Conservation (phyloP, 2,329 filamentous ascomycete genomes). For the Claviceps sp. region DNA sequence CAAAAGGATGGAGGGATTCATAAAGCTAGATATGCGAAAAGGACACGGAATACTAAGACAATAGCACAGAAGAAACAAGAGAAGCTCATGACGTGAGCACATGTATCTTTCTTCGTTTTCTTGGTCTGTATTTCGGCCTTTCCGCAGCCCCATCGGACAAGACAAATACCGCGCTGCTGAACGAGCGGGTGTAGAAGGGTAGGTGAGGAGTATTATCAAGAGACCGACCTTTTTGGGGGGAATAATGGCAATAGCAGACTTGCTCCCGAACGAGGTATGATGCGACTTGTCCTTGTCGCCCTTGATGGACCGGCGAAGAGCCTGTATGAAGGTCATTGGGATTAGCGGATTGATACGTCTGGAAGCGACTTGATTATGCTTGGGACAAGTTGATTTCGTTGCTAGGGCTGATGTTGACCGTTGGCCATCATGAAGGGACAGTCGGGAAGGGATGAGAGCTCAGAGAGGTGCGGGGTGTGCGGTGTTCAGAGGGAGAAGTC, state of each 20-base stretch:
- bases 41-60: not conserved
- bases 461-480: not conserved
- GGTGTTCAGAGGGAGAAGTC: not conserved
- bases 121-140: not conserved
- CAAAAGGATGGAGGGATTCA: not conserved
- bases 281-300: conserved; percentile 70
- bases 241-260: conserved; percentile 76
- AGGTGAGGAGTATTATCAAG: not conserved
- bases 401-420: not conserved
- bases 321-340: conserved; percentile 40
- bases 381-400: not conserved
- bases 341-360: conserved; percentile 20
- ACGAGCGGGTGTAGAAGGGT: not conserved
- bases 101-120: not conserved
- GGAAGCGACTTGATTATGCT: not conserved
- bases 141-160: not conserved
- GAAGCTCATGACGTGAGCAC: not conserved
- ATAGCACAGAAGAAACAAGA: not conserved
- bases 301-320: conserved; percentile 79
- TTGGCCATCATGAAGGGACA: not conserved
- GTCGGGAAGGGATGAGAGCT: not conserved
- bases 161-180: not conserved
- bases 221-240: conserved; percentile 76
- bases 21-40: not conserved
- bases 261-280: conserved; percentile 60